Evolutionary conservation across 2,329 filamentous ascomycete species (phyloP).

Genomic region (Trichocomaceae sp.): DNA sequence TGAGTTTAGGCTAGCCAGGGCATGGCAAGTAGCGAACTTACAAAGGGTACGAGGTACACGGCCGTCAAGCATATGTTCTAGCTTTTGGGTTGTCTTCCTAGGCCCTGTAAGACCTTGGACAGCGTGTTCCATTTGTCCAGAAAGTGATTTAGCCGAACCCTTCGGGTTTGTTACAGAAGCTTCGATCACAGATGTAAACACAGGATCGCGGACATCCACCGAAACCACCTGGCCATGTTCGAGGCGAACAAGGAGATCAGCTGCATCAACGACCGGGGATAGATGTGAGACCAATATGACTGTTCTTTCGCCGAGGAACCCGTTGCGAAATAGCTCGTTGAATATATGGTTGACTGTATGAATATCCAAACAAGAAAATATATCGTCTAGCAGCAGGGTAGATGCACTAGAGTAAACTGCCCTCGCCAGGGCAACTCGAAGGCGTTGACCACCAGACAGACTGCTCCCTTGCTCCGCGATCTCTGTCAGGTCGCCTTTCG

Average conservation of each 20-base stretch:
- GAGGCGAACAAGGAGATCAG: constrained; percentile 15
- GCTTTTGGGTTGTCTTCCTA: too few species aligned
- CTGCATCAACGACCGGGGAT: constrained; percentile 18
- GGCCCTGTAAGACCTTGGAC: too few species aligned
- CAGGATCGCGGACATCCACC: not conserved
- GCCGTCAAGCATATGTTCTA: too few species aligned
- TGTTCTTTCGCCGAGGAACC: constrained; percentile 49
- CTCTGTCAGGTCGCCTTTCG: constrained; percentile 56
- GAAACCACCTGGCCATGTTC: constrained; percentile 17
- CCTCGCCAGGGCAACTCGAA: constrained; percentile 72
- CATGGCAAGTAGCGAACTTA: too few species aligned
- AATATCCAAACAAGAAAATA: constrained; percentile 77
- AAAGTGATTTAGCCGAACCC: too few species aligned
- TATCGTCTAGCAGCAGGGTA: constrained; percentile 78
- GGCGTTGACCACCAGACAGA: constrained; percentile 78
- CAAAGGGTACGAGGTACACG: too few species aligned
- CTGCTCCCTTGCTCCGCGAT: constrained; percentile 63
- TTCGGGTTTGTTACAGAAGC: too few species aligned
- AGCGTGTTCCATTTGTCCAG: too few species aligned
- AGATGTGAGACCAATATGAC: constrained; percentile 52
- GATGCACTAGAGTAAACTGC: constrained; percentile 69
- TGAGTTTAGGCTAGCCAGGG: too few species aligned
- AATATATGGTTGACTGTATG: constrained; percentile 52
- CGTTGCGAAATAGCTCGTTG: constrained; percentile 52
- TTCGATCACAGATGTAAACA: too few species aligned